phyloP scores from a whole-genome alignment of 2,329 filamentous ascomycete genomes.

The Colletotrichum sp. region DNA sequence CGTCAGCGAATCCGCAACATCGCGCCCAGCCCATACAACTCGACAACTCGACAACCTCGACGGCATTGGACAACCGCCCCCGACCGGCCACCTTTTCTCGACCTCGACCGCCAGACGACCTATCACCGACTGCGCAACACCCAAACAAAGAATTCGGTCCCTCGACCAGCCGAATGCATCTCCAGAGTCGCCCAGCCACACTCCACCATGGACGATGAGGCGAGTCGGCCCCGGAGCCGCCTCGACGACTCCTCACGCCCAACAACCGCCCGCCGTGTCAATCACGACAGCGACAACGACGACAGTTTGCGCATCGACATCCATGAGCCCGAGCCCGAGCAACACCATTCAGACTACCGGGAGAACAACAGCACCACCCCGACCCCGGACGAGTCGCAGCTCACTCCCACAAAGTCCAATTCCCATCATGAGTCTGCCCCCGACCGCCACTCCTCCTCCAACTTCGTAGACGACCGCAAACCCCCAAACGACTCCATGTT shows the following conservation, averaged over 20 bases:
- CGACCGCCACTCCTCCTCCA: neutral
- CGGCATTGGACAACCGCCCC: neutral
- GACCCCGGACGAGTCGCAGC: neutral
- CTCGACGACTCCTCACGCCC: conserved; percentile 27
- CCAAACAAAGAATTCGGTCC: neutral
- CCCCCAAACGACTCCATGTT: conserved; percentile 19
- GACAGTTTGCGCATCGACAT: conserved; percentile 19
- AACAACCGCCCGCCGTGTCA: conserved; percentile 22
- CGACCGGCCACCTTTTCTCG: neutral
- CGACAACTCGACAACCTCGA: neutral
- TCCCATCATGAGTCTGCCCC: neutral
- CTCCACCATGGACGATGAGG: conserved; percentile 41
- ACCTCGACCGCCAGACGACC: neutral
- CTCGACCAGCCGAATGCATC: conserved; percentile 20
- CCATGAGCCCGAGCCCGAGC: neutral
- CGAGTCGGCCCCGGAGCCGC: conserved; percentile 22
- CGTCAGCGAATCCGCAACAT: neutral
- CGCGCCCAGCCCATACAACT: neutral
- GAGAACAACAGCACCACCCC: neutral
- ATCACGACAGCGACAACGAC: conserved; percentile 3
- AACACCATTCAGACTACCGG: neutral
- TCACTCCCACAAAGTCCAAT: neutral
- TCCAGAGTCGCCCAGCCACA: neutral
- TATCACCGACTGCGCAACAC: neutral
- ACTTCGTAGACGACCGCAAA: neutral